Evolutionary conservation across 2,329 filamentous ascomycete species (phyloP).

Genomic region (Xylaria sp.): DNA sequence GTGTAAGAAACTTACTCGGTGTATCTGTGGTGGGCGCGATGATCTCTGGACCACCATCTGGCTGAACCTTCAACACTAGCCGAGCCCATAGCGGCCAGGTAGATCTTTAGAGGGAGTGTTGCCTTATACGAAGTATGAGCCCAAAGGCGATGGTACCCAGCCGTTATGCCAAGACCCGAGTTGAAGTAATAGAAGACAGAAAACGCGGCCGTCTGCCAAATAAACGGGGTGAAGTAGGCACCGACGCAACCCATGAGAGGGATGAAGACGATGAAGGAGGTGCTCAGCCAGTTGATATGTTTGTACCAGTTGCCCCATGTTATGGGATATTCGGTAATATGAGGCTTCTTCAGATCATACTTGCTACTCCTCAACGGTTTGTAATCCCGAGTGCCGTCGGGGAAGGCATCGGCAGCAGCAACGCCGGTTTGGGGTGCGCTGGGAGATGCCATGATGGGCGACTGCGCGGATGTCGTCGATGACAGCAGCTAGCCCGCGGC

Average conservation of each 20-base stretch:
- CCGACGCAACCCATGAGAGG: slow-evolving; percentile 75
- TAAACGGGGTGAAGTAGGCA: slow-evolving; percentile 74
- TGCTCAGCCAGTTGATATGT: slow-evolving; percentile 94
- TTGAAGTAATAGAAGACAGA: slow-evolving; percentile 52
- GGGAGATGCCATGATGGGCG: slow-evolving; percentile 43
- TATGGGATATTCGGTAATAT: slow-evolving; percentile 83
- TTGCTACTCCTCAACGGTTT: slow-evolving; percentile 55
- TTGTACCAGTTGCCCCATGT: slow-evolving; percentile 86
- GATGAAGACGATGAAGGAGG: slow-evolving; percentile 77
- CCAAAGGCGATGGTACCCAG: slow-evolving; percentile 48
- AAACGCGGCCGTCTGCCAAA: slow-evolving; percentile 42
- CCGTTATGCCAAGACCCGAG: slow-evolving; percentile 45
- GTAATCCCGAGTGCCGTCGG: slow-evolving; percentile 41
- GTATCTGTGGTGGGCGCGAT: slow-evolving; percentile 58
- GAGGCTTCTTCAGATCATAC: slow-evolving; percentile 70
- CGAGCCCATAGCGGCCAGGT: slow-evolving; percentile 53
- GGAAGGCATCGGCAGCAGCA: slow-evolving; percentile 54
- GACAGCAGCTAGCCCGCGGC: slow-evolving; percentile 28
- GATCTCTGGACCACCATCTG: slow-evolving; percentile 55
- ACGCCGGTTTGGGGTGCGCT: slow-evolving; percentile 47
- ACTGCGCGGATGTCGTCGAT: slow-evolving; percentile 40
- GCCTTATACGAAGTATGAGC: slow-evolving; percentile 55
- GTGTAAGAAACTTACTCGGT: slow-evolving; percentile 45
- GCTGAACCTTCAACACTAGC: slow-evolving; percentile 56
- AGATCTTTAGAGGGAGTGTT: slow-evolving; percentile 50